Evolutionary conservation across 2,329 filamentous ascomycete species (phyloP).

Genomic region (Botrytis sinoallii): DNA sequence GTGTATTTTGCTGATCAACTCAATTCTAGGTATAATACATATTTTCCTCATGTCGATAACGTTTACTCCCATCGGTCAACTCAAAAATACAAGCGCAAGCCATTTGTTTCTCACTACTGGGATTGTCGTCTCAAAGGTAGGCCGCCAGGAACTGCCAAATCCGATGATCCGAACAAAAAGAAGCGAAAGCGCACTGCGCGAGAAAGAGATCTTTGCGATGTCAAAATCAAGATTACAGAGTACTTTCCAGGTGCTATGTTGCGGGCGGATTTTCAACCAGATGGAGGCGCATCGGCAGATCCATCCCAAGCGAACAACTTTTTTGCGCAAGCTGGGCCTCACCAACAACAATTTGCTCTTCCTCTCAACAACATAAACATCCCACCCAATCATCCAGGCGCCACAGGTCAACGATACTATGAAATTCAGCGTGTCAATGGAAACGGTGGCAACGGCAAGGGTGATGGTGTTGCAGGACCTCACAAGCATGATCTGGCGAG

Average conservation of each 20-base stretch:
- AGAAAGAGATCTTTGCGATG: conserved; percentile 76
- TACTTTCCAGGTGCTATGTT: conserved; percentile 58
- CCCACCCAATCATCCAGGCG: conserved; percentile 46
- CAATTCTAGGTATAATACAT: conserved; percentile 64
- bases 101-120: conserved; percentile 82
- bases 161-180: conserved; percentile 76
- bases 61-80: conserved; percentile 82
- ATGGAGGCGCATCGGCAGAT: conserved; percentile 30
- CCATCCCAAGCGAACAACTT: conserved; percentile 32
- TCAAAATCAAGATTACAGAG: conserved; percentile 84
- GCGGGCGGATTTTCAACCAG: conserved; percentile 36
- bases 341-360: conserved; percentile 42
- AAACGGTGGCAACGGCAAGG: conserved; percentile 69
- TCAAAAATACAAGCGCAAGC: conserved; percentile 75
- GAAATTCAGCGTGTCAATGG: conserved; percentile 77
- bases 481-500: conserved; percentile 71
- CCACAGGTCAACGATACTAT: conserved; percentile 58
- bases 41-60: conserved; percentile 81
- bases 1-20: conserved; percentile 20
- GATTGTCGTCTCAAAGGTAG: conserved; percentile 79
- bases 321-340: conserved; percentile 31
- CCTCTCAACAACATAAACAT: conserved; percentile 42
- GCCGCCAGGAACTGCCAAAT: conserved; percentile 75
- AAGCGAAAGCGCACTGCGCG: conserved; percentile 75
- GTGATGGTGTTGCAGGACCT: conserved; percentile 65